Percentiles rank a stretch among this genome's conserved stretches.
These are phyloP conservation scores for Juglanconis juglandina DNA, from an alignment of 2,329 filamentous ascomycete genomes.

Conservation along the genomic window DNA sequence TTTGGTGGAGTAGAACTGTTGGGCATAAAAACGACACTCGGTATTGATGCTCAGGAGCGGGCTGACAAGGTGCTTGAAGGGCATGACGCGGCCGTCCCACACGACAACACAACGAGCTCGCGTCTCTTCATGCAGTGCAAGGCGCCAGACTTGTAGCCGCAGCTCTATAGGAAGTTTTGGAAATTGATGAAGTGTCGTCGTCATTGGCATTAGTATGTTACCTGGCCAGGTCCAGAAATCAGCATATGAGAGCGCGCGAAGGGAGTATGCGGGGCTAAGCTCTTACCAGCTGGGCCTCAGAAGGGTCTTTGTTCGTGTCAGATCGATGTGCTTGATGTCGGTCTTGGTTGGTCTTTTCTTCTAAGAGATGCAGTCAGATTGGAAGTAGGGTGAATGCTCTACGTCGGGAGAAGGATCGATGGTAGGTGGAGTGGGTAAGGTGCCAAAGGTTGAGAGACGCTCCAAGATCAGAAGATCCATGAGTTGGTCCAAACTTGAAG, in stretches of 20 bases:
- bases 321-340: not conserved
- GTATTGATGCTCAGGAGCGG: not conserved
- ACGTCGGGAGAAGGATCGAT: no score
- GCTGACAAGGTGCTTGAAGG: not conserved
- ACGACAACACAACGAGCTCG: not conserved
- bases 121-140: not conserved
- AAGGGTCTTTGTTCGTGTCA: not conserved
- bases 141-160: not conserved
- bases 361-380: no score
- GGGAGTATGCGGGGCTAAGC: not conserved
- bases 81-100: not conserved
- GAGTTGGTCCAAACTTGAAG: not conserved
- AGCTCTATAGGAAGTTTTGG: not conserved
- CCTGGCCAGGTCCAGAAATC: not conserved
- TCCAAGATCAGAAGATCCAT: no score
- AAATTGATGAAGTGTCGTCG: not conserved
- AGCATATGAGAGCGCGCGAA: not conserved
- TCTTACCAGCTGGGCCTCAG: not conserved
- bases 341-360: no score
- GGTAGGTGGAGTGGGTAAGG: no score
- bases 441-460: no score
- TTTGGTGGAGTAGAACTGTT: constrained; percentile 1
- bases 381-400: no score
- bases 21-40: constrained; percentile 1
- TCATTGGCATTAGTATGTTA: not conserved